Evolutionary conservation across 2,329 filamentous ascomycete species (phyloP).

Genomic region (Ceratocystis albifundus): DNA sequence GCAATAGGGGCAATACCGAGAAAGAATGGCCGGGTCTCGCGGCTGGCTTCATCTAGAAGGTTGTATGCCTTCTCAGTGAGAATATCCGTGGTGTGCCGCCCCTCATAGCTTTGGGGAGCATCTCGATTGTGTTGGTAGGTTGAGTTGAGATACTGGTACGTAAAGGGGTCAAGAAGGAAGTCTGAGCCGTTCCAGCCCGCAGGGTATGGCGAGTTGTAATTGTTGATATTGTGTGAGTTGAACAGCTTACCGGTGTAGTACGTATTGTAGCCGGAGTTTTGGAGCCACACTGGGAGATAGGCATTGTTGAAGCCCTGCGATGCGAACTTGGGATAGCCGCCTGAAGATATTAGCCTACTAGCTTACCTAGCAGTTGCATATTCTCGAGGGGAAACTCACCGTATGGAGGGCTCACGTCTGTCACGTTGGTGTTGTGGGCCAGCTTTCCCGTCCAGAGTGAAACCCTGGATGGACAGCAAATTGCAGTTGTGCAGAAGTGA

Average conservation of each 20-base stretch:
- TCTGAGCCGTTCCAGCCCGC: conserved; percentile 46
- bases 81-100: conserved; percentile 43
- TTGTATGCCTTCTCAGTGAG: conserved; percentile 40
- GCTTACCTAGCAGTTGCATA: neutral
- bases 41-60: conserved; percentile 42
- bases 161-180: conserved; percentile 53
- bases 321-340: conserved; percentile 40
- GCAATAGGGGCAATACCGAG: conserved; percentile 41
- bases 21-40: conserved; percentile 42
- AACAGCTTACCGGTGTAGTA: conserved; percentile 47
- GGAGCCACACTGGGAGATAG: conserved; percentile 42
- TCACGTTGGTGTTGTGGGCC: conserved; percentile 55
- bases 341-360: conserved; percentile 23
- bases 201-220: conserved; percentile 41
- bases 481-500: conserved; percentile 53
- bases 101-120: conserved; percentile 40
- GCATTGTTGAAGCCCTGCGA: conserved; percentile 39
- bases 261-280: conserved; percentile 40
- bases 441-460: conserved; percentile 49
- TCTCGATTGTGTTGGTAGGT: conserved; percentile 51
- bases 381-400: conserved; percentile 32
- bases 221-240: conserved; percentile 39
- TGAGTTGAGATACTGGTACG: conserved; percentile 56
- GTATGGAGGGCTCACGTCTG: conserved; percentile 40
- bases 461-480: conserved; percentile 54